Evolutionary conservation across 768 basidiomycete species (phyloP), one percentile per base, ranked within the genome.

Genomic region (Boletellus ananas): DNA sequence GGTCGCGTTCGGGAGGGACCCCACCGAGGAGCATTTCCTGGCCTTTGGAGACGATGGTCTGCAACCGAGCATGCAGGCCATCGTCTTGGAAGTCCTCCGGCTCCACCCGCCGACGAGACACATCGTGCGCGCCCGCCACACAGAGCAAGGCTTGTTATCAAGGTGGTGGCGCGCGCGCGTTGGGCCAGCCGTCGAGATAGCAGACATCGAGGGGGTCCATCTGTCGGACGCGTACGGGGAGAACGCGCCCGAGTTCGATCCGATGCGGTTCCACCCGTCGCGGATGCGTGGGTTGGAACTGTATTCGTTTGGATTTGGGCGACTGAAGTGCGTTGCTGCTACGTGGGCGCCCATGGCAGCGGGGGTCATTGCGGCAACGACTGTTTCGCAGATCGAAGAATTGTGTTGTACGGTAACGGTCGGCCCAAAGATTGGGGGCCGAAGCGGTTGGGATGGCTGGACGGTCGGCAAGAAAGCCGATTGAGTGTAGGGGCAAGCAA

Each of bases 291-390:
- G 10, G 2, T 52, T 66, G 1, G 64, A 27, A 49, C 59, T 57
- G 29, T 64, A 68, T 12, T 68, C 79, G 0, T 85, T 85, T 55
- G 83, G 83, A 2, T 60, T 69, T 42, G 81, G 23, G 4, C 44
- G 33, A 6, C 11, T 67, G 60, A 65, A 11, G 55, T 82, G 45
- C 43, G 61, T 78, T 1, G 83, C 80, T 0, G 61, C 64, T 6
- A 60, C 60, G 0, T 82, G 81, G 80, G 83, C 83, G 2, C 83
- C 83, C 0, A 71, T 77, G 59, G 80, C 80, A 0, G 77, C 74
- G 1, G 81, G 68, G 0, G 47, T 81, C 0, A 72, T 84, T 5
- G 69, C 70, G 5, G 79, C 71, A 2, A 72, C 72, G 4, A 54
- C 80, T 0, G 51, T 80, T 0, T 57, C 65, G 7, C 60, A 64